A percentile compares a stretch with the other conserved stretches of the same genome.
Conservation (phyloP, 768 basidiomycete species). For the Mycena latifolia region DNA sequence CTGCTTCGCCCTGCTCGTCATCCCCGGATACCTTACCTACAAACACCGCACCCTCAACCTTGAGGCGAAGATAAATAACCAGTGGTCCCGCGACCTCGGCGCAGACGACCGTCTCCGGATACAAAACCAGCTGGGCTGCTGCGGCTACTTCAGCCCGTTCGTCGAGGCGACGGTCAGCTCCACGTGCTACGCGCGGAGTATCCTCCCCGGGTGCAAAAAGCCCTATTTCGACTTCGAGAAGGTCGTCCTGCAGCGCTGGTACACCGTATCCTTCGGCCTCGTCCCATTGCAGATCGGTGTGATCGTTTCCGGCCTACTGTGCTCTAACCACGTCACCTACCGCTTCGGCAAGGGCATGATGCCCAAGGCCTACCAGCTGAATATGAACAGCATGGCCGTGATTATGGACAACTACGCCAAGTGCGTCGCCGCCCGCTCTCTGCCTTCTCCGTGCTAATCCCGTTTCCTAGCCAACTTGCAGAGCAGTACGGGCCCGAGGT, state of each 20-base stretch:
- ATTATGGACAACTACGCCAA: constrained; percentile 90
- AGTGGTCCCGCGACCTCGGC: constrained; percentile 78
- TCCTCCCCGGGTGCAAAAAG: constrained; percentile 81
- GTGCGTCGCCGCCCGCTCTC: constrained; percentile 52
- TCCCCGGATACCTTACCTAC: constrained; percentile 85
- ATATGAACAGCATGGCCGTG: constrained; percentile 79
- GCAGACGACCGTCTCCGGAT: constrained; percentile 71
- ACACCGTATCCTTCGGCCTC: constrained; percentile 70
- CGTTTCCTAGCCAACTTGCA: constrained; percentile 70
- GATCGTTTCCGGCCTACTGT: constrained; percentile 75
- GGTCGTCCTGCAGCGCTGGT: constrained; percentile 71
- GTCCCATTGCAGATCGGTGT: constrained; percentile 76
- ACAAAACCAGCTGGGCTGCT: constrained; percentile 83
- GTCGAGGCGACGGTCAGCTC: constrained; percentile 82
- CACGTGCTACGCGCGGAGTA: constrained; percentile 80
- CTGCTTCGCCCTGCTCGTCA: constrained; percentile 75
- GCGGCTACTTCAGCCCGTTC: constrained; percentile 85
- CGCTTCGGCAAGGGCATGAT: constrained; percentile 91
- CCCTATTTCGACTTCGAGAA: constrained; percentile 71
- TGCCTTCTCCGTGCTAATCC: background rate
- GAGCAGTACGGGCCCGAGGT: constrained; percentile 79
- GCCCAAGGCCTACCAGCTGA: constrained; percentile 85
- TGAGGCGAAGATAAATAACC: constrained; percentile 83
- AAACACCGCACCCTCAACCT: constrained; percentile 82
- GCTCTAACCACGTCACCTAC: constrained; percentile 88